Percentiles rank a stretch among this genome's conserved stretches.
phyloP scores from a whole-genome alignment of 345 rosid genomes.

The Bretschneidera sinensis region DNA sequence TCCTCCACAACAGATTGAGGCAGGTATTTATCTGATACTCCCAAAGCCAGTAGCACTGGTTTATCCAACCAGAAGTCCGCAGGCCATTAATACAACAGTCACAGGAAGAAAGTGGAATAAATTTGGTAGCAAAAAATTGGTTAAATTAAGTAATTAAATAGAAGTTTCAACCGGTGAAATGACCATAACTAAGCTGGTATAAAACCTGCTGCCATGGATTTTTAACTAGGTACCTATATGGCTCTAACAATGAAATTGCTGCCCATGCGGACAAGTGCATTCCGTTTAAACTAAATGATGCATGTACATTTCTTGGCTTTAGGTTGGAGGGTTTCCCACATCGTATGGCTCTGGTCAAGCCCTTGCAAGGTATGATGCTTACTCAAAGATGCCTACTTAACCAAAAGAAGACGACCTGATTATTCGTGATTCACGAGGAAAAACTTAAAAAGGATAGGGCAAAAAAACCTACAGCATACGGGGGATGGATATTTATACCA shows the following conservation, averaged over 20 bases:
- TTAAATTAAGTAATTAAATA: background rate
- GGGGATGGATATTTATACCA: no score
- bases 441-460: no score
- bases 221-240: no score
- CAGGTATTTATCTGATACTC: constrained; percentile 76
- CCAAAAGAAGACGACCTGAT: no score
- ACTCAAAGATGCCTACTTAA: no score
- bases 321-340: background rate
- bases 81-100: constrained; percentile 1
- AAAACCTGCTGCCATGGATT: background rate
- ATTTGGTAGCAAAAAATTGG: background rate
- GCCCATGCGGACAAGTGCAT: background rate
- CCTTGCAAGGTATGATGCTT: no score
- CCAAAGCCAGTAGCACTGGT: constrained; percentile 73
- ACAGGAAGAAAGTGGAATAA: background rate
- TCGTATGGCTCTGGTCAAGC: no score
- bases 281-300: background rate
- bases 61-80: constrained; percentile 64
- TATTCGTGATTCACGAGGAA: no score
- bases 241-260: no score
- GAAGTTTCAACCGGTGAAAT: background rate
- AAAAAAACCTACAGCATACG: no score
- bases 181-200: no score
- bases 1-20: constrained; percentile 84
- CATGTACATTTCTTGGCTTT: no score